These are phyloP conservation scores for Podaxis pistillaris DNA, from an alignment of 768 basidiomycete genomes.

Conservation along the genomic window DNA sequence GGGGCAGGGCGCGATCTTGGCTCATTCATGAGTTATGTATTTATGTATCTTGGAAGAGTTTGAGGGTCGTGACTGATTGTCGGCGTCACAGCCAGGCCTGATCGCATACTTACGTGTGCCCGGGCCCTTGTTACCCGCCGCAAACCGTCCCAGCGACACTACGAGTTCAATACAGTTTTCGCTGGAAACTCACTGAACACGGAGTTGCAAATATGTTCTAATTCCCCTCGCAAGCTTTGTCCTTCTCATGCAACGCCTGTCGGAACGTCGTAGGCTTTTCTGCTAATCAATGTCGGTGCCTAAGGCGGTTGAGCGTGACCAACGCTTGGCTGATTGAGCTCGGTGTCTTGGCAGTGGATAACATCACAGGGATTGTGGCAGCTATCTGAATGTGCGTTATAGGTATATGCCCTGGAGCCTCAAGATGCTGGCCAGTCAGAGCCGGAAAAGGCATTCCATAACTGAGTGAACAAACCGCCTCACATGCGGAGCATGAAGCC, in stretches of 20 bases:
- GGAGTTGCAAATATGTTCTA: too few species aligned
- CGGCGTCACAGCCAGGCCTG: neutral
- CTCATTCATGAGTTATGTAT: neutral
- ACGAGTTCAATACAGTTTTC: too few species aligned
- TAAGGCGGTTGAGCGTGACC: too few species aligned
- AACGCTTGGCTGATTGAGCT: neutral
- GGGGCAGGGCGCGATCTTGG: neutral
- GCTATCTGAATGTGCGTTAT: neutral
- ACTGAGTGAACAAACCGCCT: neutral
- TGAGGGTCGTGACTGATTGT: neutral
- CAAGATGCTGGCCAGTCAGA: neutral
- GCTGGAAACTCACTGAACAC: too few species aligned
- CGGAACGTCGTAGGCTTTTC: too few species aligned
- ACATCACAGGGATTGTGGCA: too few species aligned
- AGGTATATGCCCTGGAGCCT: neutral
- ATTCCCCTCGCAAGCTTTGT: too few species aligned
- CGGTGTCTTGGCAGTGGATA: neutral
- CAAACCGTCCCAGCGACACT: too few species aligned
- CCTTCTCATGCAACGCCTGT: too few species aligned
- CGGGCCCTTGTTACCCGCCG: neutral
- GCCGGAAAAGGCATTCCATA: neutral
- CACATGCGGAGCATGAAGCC: too few species aligned
- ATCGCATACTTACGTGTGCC: neutral
- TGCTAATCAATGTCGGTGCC: too few species aligned
- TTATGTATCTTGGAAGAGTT: slow-evolving; percentile 1